A percentile compares a stretch with the other conserved stretches of the same genome.
These are phyloP conservation scores for Volutella citrinella DNA, from an alignment of 2,329 filamentous ascomycete species.

Conservation along the genomic window DNA sequence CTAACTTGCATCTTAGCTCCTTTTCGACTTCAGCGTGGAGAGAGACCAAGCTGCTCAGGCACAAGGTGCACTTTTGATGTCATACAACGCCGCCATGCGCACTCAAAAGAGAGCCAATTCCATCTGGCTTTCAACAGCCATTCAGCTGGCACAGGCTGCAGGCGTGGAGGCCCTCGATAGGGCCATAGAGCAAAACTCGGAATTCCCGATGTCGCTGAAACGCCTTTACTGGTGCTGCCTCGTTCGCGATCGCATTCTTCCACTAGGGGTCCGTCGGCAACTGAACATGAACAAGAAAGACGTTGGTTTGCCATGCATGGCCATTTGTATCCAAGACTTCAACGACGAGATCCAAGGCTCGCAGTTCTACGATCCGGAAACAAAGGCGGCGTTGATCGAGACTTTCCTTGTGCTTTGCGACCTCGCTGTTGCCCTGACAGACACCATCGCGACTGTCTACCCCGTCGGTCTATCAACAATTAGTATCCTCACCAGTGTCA, in stretches of 20 bases:
- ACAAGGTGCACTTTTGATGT: conserved; percentile 10
- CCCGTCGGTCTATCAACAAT: conserved; percentile 2
- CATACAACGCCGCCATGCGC: conserved; percentile 12
- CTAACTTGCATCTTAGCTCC: conserved; percentile 1
- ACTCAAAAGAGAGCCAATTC: conserved; percentile 10
- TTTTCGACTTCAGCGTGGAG: conserved; percentile 12
- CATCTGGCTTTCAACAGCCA: conserved; percentile 13
- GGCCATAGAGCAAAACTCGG: neutral
- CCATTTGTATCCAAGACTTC: conserved; percentile 9
- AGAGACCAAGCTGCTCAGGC: conserved; percentile 5
- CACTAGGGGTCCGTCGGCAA: conserved; percentile 11
- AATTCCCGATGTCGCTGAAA: conserved; percentile 7
- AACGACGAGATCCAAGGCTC: conserved; percentile 6
- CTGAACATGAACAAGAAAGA: conserved; percentile 9
- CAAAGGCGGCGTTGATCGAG: conserved; percentile 5
- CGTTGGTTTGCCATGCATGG: neutral
- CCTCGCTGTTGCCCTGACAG: conserved; percentile 10
- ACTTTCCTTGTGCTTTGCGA: conserved; percentile 13
- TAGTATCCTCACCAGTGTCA: neutral
- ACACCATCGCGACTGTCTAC: conserved; percentile 13
- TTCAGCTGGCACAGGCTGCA: conserved; percentile 10
- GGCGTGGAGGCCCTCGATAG: conserved; percentile 10
- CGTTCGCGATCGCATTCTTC: conserved; percentile 13
- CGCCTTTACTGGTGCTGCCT: conserved; percentile 17
- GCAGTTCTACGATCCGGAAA: conserved; percentile 8